Evolutionary conservation across 768 basidiomycete species (phyloP).

Genomic region (Phylloporus arenicola): DNA sequence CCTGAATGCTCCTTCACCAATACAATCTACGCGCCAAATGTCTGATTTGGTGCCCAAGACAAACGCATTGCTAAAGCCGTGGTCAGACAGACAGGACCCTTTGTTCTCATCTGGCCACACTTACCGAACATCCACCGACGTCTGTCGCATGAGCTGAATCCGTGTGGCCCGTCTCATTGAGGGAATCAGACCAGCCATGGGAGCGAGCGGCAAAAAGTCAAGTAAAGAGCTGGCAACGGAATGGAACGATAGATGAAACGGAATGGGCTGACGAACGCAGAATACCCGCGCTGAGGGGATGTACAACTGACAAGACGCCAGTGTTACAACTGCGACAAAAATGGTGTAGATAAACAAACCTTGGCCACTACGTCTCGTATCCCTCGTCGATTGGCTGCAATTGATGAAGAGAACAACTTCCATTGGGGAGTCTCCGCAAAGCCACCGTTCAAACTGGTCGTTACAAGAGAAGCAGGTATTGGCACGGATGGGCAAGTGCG

Average conservation of each 20-base stretch:
- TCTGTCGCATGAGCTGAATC: conserved; percentile 62
- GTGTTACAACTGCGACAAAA: neutral
- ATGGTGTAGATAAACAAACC: conserved; percentile 15
- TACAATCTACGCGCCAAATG: conserved; percentile 62
- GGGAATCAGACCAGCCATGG: conserved; percentile 32
- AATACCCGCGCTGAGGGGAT: conserved; percentile 58
- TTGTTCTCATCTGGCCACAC: conserved; percentile 4
- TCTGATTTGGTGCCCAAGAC: conserved; percentile 55
- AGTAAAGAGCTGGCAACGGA: conserved; percentile 54
- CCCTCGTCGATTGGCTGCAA: conserved; percentile 35
- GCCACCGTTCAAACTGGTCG: conserved; percentile 27
- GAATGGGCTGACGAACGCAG: conserved; percentile 53
- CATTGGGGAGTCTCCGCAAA: conserved; percentile 47
- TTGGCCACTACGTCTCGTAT: conserved; percentile 36
- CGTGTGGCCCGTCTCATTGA: conserved; percentile 39
- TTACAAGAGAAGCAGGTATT: conserved; percentile 42
- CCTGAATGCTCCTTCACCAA: conserved; percentile 59
- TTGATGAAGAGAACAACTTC: conserved; percentile 40
- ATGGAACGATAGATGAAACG: conserved; percentile 59
- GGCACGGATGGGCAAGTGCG: conserved; percentile 55
- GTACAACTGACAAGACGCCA: conserved; percentile 33
- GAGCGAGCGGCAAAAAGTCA: conserved; percentile 55
- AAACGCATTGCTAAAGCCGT: conserved; percentile 38
- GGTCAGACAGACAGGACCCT: neutral
- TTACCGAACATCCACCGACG: conserved; percentile 57